Evolutionary conservation across 352 stramenopile genomes (phyloP).

Genomic region (Pilasporangium apinafurcum): DNA sequence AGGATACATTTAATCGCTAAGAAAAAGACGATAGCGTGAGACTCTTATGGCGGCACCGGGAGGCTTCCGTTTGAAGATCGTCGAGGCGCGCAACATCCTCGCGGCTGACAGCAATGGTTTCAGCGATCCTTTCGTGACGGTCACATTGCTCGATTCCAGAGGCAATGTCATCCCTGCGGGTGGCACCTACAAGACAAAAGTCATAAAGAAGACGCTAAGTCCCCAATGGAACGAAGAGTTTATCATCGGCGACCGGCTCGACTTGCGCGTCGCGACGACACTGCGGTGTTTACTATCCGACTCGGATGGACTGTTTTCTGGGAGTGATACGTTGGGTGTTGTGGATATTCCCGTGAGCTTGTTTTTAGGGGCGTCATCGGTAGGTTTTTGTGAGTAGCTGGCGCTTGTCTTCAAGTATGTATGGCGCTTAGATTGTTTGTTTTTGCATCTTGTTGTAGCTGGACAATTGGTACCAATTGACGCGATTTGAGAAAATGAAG

Average conservation of each 20-base stretch:
- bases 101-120: conserved; percentile 60
- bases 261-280: conserved; percentile 59
- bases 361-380: conserved; percentile 29
- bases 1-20: too few relatives aligned
- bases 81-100: conserved; percentile 56
- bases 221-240: conserved; percentile 61
- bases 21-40: neutral
- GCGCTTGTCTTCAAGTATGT: neutral
- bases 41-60: too few relatives aligned
- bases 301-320: conserved; percentile 51
- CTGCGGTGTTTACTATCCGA: conserved; percentile 48
- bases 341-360: conserved; percentile 62
- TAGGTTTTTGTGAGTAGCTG: neutral
- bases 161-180: conserved; percentile 26
- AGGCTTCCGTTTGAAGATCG: conserved; percentile 36
- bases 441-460: conserved; percentile 9
- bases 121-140: conserved; percentile 64
- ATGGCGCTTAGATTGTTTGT: neutral
- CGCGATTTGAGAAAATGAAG: conserved; percentile 60
- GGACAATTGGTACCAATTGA: conserved; percentile 72
- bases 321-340: conserved; percentile 49
- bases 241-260: conserved; percentile 51
- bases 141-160: conserved; percentile 69
- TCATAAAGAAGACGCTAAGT: conserved; percentile 58
- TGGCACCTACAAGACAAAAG: conserved; percentile 57